These are phyloP conservation scores for Entomortierella parvispora DNA, from an alignment of 192 early-diverging fungal species.

Conservation along the genomic window DNA sequence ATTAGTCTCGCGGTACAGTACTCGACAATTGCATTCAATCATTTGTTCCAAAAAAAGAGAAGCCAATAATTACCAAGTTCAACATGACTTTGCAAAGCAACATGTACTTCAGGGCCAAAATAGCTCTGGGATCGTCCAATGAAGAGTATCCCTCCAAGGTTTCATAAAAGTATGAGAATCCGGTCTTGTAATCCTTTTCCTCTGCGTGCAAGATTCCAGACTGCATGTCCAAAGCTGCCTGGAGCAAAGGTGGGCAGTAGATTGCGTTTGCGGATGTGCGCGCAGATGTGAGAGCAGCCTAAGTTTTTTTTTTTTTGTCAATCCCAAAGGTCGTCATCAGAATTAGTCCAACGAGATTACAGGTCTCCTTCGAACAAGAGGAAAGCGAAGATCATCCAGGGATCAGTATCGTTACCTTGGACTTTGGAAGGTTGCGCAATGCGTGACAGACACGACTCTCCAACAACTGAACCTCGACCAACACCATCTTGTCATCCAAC, in stretches of 20 bases:
- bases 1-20: too few relatives aligned
- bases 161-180: slow-evolving; percentile 97
- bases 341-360: too few relatives aligned
- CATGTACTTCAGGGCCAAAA: slow-evolving; percentile 97
- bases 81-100: slow-evolving; percentile 99
- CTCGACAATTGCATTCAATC: too few relatives aligned
- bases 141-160: slow-evolving; percentile 93
- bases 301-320: too few relatives aligned
- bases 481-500: slow-evolving; percentile 97
- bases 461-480: slow-evolving; percentile 96
- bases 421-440: slow-evolving; percentile 91
- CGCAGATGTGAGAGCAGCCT: slow-evolving; percentile 96
- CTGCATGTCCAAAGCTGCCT: slow-evolving; percentile 97
- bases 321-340: too few relatives aligned
- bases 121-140: slow-evolving; percentile 88
- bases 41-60: too few relatives aligned
- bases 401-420: slow-evolving; percentile 64
- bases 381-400: neutral
- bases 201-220: slow-evolving; percentile 97
- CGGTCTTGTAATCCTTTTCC: slow-evolving; percentile 99
- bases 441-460: slow-evolving; percentile 96
- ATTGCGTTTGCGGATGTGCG: slow-evolving; percentile 97
- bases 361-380: too few relatives aligned
- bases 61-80: slow-evolving; percentile 74
- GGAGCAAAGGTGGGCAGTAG: slow-evolving; percentile 96